These are phyloP conservation scores for Pseudogymnoascus sp. DNA, from an alignment of 2,329 filamentous ascomycete species.

Conservation along the genomic window DNA sequence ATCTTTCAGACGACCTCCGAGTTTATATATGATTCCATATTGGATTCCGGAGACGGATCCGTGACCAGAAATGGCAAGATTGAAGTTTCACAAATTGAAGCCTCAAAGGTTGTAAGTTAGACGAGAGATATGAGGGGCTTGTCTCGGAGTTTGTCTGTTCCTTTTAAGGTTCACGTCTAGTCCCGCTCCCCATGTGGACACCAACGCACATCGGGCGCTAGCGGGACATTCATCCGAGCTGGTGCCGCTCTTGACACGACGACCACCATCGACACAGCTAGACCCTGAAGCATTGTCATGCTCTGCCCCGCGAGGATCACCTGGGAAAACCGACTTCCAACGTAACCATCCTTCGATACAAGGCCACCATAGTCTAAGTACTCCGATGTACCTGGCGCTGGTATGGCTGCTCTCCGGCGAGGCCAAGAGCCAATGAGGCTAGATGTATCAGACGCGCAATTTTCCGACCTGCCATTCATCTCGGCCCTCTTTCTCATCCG, in stretches of 20 bases:
- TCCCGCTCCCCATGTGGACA: not conserved
- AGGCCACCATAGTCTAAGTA: not conserved
- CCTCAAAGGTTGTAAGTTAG: not conserved
- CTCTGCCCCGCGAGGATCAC: not conserved
- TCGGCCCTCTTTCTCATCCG: constrained; percentile 81
- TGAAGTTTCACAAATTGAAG: not conserved
- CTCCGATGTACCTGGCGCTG: constrained; percentile 2
- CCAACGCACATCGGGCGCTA: constrained; percentile 6
- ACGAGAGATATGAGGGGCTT: not conserved
- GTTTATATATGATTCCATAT: constrained; percentile 1
- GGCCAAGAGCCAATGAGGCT: constrained; percentile 27
- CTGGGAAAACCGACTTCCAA: not conserved
- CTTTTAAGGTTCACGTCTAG: constrained; percentile 5
- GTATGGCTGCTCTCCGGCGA: constrained; percentile 27
- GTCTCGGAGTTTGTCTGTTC: not conserved
- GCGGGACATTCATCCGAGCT: not conserved
- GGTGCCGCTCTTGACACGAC: constrained; percentile 4
- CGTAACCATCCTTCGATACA: not conserved
- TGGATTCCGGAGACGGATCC: not conserved
- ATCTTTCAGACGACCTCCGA: not conserved
- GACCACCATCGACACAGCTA: not conserved
- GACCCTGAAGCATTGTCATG: constrained; percentile 3
- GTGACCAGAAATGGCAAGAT: not conserved
- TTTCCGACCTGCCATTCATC: constrained; percentile 49
- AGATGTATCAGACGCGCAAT: constrained; percentile 20